These are phyloP conservation scores for Salix udensis DNA, from an alignment of 345 rosid species.

Conservation along the genomic window DNA sequence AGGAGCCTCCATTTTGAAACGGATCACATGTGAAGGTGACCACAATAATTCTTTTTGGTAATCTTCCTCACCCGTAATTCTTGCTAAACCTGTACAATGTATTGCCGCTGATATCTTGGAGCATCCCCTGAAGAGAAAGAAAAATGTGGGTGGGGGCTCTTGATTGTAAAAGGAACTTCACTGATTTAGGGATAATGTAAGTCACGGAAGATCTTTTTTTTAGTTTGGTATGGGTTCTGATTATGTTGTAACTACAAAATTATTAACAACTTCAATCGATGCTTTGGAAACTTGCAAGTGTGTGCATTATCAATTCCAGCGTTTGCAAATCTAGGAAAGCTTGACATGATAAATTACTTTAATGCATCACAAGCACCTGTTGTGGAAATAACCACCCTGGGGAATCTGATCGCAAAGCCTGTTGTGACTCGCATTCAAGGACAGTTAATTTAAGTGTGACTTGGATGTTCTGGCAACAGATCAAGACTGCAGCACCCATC, in stretches of 20 bases:
- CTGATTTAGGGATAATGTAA: background rate
- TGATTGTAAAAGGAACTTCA: background rate
- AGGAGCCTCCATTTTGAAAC: conserved; percentile 54
- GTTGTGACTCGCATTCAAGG: conserved; percentile 34
- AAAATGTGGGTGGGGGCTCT: background rate
- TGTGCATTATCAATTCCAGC: background rate
- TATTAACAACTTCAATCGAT: background rate
- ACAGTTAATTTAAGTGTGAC: conserved; percentile 22
- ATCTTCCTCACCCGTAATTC: conserved; percentile 10
- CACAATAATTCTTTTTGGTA: conserved; percentile 1
- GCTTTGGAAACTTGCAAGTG: background rate
- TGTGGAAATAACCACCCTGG: background rate
- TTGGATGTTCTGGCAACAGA: background rate
- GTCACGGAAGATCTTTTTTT: background rate
- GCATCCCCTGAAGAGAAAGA: conserved; percentile 1
- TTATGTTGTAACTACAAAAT: background rate
- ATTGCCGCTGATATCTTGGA: conserved; percentile 12
- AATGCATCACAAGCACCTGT: background rate
- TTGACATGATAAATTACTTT: background rate
- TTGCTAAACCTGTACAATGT: conserved; percentile 19
- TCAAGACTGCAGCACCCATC: background rate
- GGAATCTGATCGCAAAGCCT: conserved; percentile 14
- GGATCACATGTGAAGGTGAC: background rate
- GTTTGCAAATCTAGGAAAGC: background rate
- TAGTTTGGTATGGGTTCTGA: background rate